phyloP scores from a whole-genome alignment of 2,329 filamentous ascomycete genomes.

The Rhexocercosporidium sp. region DNA sequence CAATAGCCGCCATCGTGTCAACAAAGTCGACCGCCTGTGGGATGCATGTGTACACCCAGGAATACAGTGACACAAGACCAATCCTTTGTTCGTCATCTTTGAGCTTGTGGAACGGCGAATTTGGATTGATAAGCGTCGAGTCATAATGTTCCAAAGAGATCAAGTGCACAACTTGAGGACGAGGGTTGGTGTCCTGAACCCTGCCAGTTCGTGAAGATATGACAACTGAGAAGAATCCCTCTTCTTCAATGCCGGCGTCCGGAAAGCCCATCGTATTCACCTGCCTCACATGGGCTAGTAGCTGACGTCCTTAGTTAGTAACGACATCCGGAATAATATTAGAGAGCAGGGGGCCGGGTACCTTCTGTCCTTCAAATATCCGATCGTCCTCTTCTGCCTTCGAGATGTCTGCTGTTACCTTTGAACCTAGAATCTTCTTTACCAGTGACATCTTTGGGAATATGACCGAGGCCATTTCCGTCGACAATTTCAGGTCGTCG shows the following conservation, averaged over 20 bases:
- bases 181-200: slow-evolving; percentile 35
- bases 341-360: not conserved
- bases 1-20: slow-evolving; percentile 42
- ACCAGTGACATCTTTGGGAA: slow-evolving; percentile 7
- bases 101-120: not conserved
- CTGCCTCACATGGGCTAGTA: slow-evolving; percentile 46
- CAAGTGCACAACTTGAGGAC: slow-evolving; percentile 44
- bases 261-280: slow-evolving; percentile 49
- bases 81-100: slow-evolving; percentile 36
- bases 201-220: slow-evolving; percentile 45
- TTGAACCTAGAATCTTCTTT: slow-evolving; percentile 10
- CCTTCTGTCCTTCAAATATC: slow-evolving; percentile 14
- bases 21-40: slow-evolving; percentile 45
- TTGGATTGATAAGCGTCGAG: slow-evolving; percentile 34
- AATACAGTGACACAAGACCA: slow-evolving; percentile 45
- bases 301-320: not conserved
- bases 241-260: slow-evolving; percentile 43
- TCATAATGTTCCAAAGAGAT: slow-evolving; percentile 47
- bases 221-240: slow-evolving; percentile 45
- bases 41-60: slow-evolving; percentile 48
- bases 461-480: slow-evolving; percentile 7
- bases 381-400: not conserved
- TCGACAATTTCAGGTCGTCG: not conserved
- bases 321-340: not conserved
- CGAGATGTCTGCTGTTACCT: not conserved